phyloP scores from a whole-genome alignment of 352 stramenopile genomes.

The Phytopythium sindhum region DNA sequence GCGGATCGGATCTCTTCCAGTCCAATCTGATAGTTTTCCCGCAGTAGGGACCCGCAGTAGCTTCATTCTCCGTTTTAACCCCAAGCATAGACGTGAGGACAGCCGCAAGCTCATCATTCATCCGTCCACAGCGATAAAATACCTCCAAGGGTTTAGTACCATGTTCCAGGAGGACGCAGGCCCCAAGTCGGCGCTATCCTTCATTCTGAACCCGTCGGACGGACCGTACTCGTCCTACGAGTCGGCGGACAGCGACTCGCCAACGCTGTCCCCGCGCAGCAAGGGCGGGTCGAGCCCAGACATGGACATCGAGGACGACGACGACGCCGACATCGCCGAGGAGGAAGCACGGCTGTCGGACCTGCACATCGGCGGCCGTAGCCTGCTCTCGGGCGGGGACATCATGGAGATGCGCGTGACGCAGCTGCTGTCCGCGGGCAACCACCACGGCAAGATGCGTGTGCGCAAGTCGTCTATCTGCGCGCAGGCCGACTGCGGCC shows the following conservation, averaged over 20 bases:
- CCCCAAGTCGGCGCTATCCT: slow-evolving; percentile 56
- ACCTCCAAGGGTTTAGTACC: not conserved
- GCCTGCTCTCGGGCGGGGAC: slow-evolving; percentile 40
- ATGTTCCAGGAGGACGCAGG: slow-evolving; percentile 37
- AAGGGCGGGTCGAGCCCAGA: slow-evolving; percentile 41
- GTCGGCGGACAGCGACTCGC: slow-evolving; percentile 20
- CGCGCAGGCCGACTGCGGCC: slow-evolving; percentile 44
- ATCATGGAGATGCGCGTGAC: slow-evolving; percentile 58
- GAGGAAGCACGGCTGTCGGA: slow-evolving; percentile 25
- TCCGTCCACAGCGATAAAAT: not conserved
- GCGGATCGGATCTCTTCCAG: not conserved
- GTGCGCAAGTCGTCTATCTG: slow-evolving; percentile 62
- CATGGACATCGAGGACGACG: slow-evolving; percentile 12
- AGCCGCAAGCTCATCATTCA: not conserved
- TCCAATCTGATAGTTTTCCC: too few relatives aligned
- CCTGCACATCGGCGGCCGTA: slow-evolving; percentile 47
- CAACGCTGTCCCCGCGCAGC: slow-evolving; percentile 43
- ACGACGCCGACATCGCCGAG: slow-evolving; percentile 33
- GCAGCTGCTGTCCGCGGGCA: slow-evolving; percentile 47
- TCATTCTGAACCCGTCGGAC: slow-evolving; percentile 65
- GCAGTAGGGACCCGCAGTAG: not conserved
- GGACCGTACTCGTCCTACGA: slow-evolving; percentile 11
- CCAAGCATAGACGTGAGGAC: not conserved
- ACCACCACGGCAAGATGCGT: slow-evolving; percentile 71
- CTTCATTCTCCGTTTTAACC: not conserved